Base-by-base conservation (phyloP, 2,329 filamentous ascomycete genomes). In the Parastagonospora avenae region DNA sequence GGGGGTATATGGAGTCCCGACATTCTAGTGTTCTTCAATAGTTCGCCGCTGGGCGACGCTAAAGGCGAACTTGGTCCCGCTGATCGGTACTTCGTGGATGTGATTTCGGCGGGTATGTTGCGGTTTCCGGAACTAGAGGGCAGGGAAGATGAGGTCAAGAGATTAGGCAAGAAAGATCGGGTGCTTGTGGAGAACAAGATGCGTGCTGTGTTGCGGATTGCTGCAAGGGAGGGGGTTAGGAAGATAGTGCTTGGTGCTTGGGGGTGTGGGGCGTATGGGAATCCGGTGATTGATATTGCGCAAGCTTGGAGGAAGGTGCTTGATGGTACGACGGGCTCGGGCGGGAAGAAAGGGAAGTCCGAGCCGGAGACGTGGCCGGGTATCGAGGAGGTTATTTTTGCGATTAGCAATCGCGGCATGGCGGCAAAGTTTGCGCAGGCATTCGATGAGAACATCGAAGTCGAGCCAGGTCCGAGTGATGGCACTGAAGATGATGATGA, bases 211-310 rank as follows among this genome's bases (percentile, higher is more conserved):
- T 62, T 88, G 66, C 75, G 83, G 1, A 79, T 87, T 4, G 59
- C 54, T 4, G 75, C 77, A 2, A 67, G 75, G 8, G 62, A 71
- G 50, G 79, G 80, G 0, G 75, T 75, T 4, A 74, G 71, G 32
- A 79, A 73, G 48, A 59, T 87, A 0, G 81, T 88, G 0, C 73
- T 88, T 0, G 85, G 85, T 0, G 84, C 85, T 0, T 87, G 85
- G 84, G 85, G 85, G 0, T 87, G 84, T 52, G 85, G 85, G 2
- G 83, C 83, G 0, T 85, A 86, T 50, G 84, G 83, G 0, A 87
- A 88, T 54, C 85, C 85, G 0, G 79, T 85, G 0, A 71, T 71
- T 1, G 83, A 87, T 66, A 72, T 88, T 28, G 84, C 85, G 11
- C 70, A 74, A 14, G 77, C 80, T 0, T 88, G 85, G 80, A 76